Conservation (phyloP, 208 protist genomes). For the Leishmania major region DNA sequence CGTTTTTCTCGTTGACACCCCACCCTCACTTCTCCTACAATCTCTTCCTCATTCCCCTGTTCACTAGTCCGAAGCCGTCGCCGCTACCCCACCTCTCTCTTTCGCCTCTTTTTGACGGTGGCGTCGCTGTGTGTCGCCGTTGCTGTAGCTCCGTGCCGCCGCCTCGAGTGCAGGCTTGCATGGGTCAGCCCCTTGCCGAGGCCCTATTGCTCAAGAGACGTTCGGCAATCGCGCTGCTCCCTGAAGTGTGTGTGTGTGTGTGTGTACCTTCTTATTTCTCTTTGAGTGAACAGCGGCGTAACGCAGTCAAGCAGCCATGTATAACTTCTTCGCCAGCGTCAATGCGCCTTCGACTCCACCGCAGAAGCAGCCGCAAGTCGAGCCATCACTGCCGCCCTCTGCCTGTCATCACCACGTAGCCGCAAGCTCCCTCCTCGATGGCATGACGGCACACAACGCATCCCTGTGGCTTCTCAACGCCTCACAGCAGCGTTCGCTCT, state of each 20-base stretch:
- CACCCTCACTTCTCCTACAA: no score
- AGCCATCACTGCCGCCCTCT: background rate
- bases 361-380: constrained; percentile 3
- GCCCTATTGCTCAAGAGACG: no score
- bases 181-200: no score
- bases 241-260: background rate
- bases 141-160: no score
- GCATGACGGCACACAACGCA: background rate
- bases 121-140: no score
- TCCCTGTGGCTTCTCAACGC: background rate
- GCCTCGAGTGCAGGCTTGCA: no score
- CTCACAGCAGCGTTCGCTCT: background rate
- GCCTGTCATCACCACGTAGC: background rate
- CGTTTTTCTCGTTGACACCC: no score
- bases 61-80: no score
- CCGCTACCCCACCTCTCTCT: no score
- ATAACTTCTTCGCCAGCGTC: background rate
- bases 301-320: background rate
- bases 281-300: background rate
- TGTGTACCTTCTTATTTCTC: background rate
- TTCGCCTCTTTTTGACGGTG: no score
- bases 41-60: no score
- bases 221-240: no score
- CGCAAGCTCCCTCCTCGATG: background rate
- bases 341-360: background rate